Evolutionary conservation across 2,329 filamentous ascomycete species (phyloP), one percentile per base, ranked within the genome.

Genomic region (Rosellinia necatrix): DNA sequence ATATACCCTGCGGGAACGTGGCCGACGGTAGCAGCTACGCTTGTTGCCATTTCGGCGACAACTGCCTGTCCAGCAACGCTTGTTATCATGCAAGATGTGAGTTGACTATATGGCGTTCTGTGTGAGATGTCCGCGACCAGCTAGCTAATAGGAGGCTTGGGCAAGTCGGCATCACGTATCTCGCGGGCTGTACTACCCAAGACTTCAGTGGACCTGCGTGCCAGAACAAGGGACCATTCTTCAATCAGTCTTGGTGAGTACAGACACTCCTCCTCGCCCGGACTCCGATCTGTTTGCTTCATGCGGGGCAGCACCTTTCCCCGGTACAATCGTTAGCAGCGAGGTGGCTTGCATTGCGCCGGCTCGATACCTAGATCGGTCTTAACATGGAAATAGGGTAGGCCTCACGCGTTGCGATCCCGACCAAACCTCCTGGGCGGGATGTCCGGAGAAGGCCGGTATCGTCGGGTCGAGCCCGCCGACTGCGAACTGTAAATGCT

Each of bases 1-100:
- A 63, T 37, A 67, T 67, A 13, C 62, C 64, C 3, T 66, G 64
- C 37, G 64, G 64, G 6, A 65, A 65, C 21, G 58, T 35, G 1
- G 62, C 50, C 25, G 38, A 52, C 19, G 61, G 62, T 1, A 42
- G 54, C 12, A 53, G 58, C 17, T 64, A 58, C n/a, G 56, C 59
- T 10, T 66, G 64, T 27, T 66, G 64, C 48, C 58, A 54, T 35
- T 47, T 43, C 34, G 61, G 64, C 2, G 64, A 65, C 15, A 60
- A 46, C 6, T 66, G 63, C 21, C n/a, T 62, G 6, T 56, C 55
- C 2, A 62, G 55, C 48, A 53, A 58, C 27, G 63, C 62, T 13
- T 66, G 63, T 48, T 64, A 51, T 35, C 53, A 64, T 24, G 7
- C 5, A 30, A 58, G 42, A 30, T 65, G 60, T 66, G 34, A 42